Percentiles rank a stretch among this genome's conserved stretches.
Conservation (phyloP, 1,139 yeast species). For the Diutina mesorugosa region DNA sequence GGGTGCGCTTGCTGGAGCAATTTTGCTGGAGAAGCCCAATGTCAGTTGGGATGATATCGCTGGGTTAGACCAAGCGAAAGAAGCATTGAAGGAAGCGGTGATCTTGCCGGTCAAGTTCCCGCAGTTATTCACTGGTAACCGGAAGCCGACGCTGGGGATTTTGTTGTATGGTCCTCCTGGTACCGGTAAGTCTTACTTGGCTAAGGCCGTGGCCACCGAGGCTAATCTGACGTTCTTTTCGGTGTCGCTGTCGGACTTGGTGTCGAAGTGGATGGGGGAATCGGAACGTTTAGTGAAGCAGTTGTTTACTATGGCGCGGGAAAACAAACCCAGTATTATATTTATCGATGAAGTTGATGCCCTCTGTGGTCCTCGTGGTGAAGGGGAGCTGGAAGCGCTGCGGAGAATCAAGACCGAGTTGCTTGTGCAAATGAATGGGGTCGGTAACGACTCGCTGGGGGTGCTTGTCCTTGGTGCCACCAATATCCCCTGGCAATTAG, state of each 20-base stretch:
- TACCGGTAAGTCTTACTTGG: conserved; percentile 93
- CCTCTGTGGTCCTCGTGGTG: conserved; percentile 95
- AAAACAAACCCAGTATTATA: conserved; percentile 86
- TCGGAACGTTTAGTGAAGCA: conserved; percentile 92
- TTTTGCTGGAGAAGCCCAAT: conserved; percentile 83
- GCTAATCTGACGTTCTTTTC: conserved; percentile 95
- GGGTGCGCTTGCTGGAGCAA: conserved; percentile 88
- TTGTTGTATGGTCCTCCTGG: conserved; percentile 97
- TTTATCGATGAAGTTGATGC: conserved; percentile 98
- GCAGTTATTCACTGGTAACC: conserved; percentile 83
- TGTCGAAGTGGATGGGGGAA: conserved; percentile 99
- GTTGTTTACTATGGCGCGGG: conserved; percentile 90
- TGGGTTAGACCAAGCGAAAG: conserved; percentile 90
- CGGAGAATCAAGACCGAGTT: conserved; percentile 94
- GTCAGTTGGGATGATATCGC: conserved; percentile 95
- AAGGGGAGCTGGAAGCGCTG: conserved; percentile 94
- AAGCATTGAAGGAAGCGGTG: conserved; percentile 94
- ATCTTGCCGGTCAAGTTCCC: conserved; percentile 92
- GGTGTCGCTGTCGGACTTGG: conserved; percentile 87
- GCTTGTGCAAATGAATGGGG: conserved; percentile 97
- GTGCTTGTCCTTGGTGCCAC: conserved; percentile 96
- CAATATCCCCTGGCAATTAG: conserved; percentile 97
- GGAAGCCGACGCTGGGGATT: conserved; percentile 90
- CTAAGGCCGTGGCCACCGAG: conserved; percentile 97
- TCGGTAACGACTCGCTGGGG: conserved; percentile 88